Base-by-base conservation (phyloP, 1,284 basidiomycete genomes). In the Ceratobasidium sp. region DNA sequence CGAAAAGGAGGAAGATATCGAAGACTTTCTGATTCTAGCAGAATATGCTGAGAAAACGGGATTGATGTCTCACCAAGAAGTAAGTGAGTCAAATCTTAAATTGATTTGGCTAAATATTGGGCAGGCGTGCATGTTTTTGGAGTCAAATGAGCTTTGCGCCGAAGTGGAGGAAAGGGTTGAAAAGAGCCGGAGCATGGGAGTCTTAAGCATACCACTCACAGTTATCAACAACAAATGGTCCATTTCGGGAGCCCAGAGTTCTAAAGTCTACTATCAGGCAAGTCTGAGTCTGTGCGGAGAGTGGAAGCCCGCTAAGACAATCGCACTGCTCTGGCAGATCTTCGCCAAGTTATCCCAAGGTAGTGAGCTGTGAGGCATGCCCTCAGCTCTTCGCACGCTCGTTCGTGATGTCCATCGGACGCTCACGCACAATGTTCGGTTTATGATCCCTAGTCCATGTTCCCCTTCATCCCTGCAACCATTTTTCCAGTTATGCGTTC, bases 221-320 rank as follows among this genome's bases (percentile, higher is more conserved):
- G 87, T 94, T 77, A 89, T 94, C 74, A 89, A 93, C 77, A 87
- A 88, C 23, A 88, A 88, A 76, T 93, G 91, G 90, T 90, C 89
- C 6, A 82, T 93, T 52, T 89, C 87, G 55, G 92, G 92, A 6
- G 89, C 88, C 2, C 92, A 93, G 79, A 83, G 87, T 6, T 85
- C 86, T 45, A 89, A 92, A 41, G 88, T 90, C 14, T 93, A 88
- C 76, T 81, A 89, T 52, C 87, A 92, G 85, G 92, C 90, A 75
- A 76, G 85, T 67, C 23, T 32, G 21, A 8, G 58, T 3, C 21
- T 23, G 16, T 3, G 5, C 14, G 36, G 6, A 39, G 36, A 32
- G 5, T 16, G 12, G 2, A 9, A 18, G 30, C 18, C n/a, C 36
- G n/a, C 6, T n/a, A 3, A 45, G 12, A 18, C 5, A 3, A 18